phyloP scores from a whole-genome alignment of 345 rosid species.

The Lepidium aucheri region DNA sequence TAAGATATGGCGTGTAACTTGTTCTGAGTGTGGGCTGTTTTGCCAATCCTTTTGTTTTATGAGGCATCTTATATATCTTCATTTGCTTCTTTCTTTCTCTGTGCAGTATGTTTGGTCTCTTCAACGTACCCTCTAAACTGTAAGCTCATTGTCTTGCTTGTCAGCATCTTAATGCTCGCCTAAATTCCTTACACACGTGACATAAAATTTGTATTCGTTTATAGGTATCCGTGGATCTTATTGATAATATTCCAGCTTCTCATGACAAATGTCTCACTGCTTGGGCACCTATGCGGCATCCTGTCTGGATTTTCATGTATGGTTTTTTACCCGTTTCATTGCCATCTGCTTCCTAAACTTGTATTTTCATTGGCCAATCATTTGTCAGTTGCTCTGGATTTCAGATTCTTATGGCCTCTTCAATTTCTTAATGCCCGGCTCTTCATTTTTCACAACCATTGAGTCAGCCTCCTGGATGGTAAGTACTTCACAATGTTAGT shows the following conservation, averaged over 20 bases:
- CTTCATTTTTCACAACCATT: slow-evolving; percentile 67
- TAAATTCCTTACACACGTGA: neutral
- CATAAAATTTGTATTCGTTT: slow-evolving; percentile 11
- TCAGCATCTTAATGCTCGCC: neutral
- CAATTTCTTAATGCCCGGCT: slow-evolving; percentile 77
- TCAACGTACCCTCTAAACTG: slow-evolving; percentile 92
- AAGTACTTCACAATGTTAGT: slow-evolving; percentile 26
- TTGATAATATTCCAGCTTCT: slow-evolving; percentile 75
- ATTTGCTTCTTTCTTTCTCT: slow-evolving; percentile 14
- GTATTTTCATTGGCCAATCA: slow-evolving; percentile 9
- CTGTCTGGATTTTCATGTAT: slow-evolving; percentile 92
- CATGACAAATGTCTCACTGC: slow-evolving; percentile 88
- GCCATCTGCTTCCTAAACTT: neutral
- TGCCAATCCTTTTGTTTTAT: neutral
- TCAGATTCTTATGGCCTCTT: slow-evolving; percentile 78
- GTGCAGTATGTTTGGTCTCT: slow-evolving; percentile 95
- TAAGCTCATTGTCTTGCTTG: slow-evolving; percentile 29
- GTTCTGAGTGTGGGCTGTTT: neutral
- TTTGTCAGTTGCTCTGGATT: slow-evolving; percentile 6
- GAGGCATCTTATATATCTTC: neutral
- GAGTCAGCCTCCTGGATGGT: slow-evolving; percentile 91
- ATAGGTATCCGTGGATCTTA: slow-evolving; percentile 86
- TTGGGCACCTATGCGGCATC: slow-evolving; percentile 95
- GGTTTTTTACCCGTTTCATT: slow-evolving; percentile 19
- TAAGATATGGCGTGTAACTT: neutral